Percentiles rank a stretch among this genome's conserved stretches.
Conservation (phyloP, 352 stramenopile species). For the Pythium brachiatum region DNA sequence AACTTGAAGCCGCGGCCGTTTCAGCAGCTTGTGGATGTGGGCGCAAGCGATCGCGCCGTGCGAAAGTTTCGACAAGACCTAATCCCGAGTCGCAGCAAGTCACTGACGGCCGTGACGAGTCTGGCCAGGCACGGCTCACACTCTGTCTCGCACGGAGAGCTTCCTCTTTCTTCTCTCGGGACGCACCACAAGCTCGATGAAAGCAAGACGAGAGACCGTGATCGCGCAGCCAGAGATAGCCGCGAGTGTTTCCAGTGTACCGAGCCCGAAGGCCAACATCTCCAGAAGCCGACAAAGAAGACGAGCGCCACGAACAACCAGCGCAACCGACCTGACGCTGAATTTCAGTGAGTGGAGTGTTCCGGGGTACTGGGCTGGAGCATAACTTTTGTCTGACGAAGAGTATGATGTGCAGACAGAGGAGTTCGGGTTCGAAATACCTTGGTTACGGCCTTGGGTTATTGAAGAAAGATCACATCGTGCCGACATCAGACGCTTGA, state of each 20-base stretch:
- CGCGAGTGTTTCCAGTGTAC: constrained; percentile 66
- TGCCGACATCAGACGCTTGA: constrained; percentile 33
- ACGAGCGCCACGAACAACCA: constrained; percentile 9
- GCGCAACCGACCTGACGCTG: constrained; percentile 18
- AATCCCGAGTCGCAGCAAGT: constrained; percentile 57
- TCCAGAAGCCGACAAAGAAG: background rate
- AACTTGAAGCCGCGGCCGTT: constrained; percentile 40
- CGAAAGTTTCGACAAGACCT: constrained; percentile 66
- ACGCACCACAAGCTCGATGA: background rate
- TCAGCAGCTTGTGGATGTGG: constrained; percentile 46
- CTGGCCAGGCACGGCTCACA: constrained; percentile 21
- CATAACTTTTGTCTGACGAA: background rate
- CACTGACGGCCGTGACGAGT: constrained; percentile 38
- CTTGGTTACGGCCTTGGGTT: constrained; percentile 68
- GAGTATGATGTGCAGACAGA: constrained; percentile 28
- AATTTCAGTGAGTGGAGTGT: constrained; percentile 3
- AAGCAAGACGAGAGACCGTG: background rate
- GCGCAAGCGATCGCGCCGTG: constrained; percentile 54
- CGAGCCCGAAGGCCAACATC: background rate
- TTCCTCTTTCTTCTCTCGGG: background rate
- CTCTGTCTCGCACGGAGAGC: constrained; percentile 29
- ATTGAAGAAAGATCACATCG: constrained; percentile 75
- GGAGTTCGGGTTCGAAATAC: constrained; percentile 62
- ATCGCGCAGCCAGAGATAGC: constrained; percentile 25
- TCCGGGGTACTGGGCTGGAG: background rate